Evolutionary conservation across 2,329 filamentous ascomycete species (phyloP), one percentile per base, ranked within the genome.

Genomic region (Epichloe uncinata): DNA sequence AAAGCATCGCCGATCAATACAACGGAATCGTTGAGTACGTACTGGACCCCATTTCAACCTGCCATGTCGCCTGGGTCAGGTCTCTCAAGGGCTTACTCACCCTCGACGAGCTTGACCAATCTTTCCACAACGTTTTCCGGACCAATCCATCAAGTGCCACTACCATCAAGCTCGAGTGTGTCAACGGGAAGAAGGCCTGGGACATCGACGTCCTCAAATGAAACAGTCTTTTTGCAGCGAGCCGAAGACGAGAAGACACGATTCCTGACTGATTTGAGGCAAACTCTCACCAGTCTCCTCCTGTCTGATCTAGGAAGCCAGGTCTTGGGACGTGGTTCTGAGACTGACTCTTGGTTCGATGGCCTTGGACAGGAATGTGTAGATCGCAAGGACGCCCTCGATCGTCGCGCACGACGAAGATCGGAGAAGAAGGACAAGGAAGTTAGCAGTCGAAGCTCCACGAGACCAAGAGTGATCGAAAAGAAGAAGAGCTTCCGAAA

Each of bases 331-430:
- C 79, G 79, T 47, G 93, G 93, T 3, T 95, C 89, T 41, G 93
- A 98, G 69, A 97, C 91, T 0, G 93, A 97, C 63, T 74, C 74
- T 3, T 96, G 91, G 85, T 93, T 96, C 57, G 74, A 78, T 48
- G 78, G 78, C 13, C 65, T 89, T 6, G 79, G 81, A 3, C 77
- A 83, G 57, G 72, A 83, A 55, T 83, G 79, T 60, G 79, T 82
- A 48, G 78, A 82, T 38, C 73, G 79, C 26, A 78, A 75, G 44
- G 77, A 82, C 46, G 72, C 74, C 3, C 65, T 75, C 34, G 73
- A 79, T 52, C 68, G 69, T 38, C 70, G 72, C 45, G 69, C 70
- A 47, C 61, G 71, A 53, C 60, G 72, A 52, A 61, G 61, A 34
- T 56, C 58, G 3, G 64, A 65, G 13, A 70, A 69, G 54, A 73